Percentiles rank a stretch among this genome's conserved stretches.
These are phyloP conservation scores for Cephaloascus fragrans DNA, from an alignment of 805 yeast species.

Conservation along the genomic window DNA sequence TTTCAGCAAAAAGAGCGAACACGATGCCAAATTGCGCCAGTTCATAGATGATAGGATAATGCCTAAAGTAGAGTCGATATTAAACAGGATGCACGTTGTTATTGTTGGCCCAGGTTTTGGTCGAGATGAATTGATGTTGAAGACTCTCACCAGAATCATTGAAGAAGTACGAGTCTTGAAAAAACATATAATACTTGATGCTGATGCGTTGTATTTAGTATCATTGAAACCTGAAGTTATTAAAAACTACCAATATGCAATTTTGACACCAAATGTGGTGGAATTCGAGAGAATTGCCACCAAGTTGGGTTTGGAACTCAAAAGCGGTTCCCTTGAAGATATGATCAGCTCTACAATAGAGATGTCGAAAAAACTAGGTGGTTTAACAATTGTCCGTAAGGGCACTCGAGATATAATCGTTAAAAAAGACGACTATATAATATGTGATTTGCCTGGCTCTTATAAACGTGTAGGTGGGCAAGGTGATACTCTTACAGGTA, in stretches of 20 bases:
- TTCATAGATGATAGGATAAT: constrained; percentile 35
- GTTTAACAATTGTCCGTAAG: constrained; percentile 61
- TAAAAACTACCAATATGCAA: constrained; percentile 45
- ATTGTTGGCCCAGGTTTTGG: constrained; percentile 95
- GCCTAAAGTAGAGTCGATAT: constrained; percentile 43
- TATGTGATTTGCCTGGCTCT: constrained; percentile 50
- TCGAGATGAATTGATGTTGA: constrained; percentile 60
- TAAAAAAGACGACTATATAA: constrained; percentile 30
- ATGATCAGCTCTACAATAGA: constrained; percentile 18
- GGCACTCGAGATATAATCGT: constrained; percentile 63
- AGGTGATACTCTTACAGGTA: constrained; percentile 88
- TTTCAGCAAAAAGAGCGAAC: constrained; percentile 6
- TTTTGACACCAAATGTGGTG: constrained; percentile 83
- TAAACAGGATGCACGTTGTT: constrained; percentile 67
- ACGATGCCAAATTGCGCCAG: constrained; percentile 11
- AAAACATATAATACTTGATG: constrained; percentile 77
- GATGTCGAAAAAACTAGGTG: constrained; percentile 42
- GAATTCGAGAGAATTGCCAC: constrained; percentile 67
- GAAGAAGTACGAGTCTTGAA: constrained; percentile 43
- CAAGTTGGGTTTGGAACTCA: constrained; percentile 27
- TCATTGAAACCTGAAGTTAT: constrained; percentile 47
- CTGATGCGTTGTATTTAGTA: constrained; percentile 74
- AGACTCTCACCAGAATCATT: constrained; percentile 47
- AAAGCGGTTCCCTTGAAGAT: constrained; percentile 6
- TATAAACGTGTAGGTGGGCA: constrained; percentile 88